Percentiles rank a stretch among this genome's conserved stretches.
phyloP scores from a whole-genome alignment of 2,329 filamentous ascomycete genomes.

The Fusarium brachygibbosum region DNA sequence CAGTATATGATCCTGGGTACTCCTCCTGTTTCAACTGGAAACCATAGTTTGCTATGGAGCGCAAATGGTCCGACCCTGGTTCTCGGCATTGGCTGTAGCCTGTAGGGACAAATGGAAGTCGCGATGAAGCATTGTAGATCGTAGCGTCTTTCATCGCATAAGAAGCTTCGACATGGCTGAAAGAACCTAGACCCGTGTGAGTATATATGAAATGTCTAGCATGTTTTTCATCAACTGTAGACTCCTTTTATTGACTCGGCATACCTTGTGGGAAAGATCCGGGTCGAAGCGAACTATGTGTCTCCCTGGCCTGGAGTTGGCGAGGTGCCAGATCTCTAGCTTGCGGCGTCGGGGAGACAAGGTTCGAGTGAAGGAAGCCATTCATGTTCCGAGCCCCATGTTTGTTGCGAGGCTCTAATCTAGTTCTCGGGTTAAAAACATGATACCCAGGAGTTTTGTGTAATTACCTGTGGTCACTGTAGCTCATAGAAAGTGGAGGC shows the following conservation, averaged over 20 bases:
- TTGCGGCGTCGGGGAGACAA: constrained; percentile 54
- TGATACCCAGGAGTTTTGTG: not conserved
- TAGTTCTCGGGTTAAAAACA: constrained; percentile 32
- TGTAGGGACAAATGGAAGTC: constrained; percentile 48
- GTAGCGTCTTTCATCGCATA: constrained; percentile 51
- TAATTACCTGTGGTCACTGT: constrained; percentile 48
- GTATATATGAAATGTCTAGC: not conserved
- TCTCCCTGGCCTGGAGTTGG: constrained; percentile 45
- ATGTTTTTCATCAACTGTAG: not conserved
- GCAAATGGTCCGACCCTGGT: constrained; percentile 49
- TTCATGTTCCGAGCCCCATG: constrained; percentile 55
- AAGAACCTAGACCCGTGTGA: constrained; percentile 45
- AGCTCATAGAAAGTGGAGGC: constrained; percentile 39
- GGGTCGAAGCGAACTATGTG: constrained; percentile 33
- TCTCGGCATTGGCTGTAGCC: constrained; percentile 43
- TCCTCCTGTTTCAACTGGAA: constrained; percentile 50
- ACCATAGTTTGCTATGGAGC: constrained; percentile 41
- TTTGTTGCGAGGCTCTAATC: constrained; percentile 53
- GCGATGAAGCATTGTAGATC: constrained; percentile 51
- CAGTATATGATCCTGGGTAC: constrained; percentile 35
- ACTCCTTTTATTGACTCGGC: not conserved
- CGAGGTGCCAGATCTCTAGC: constrained; percentile 49
- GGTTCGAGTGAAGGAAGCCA: constrained; percentile 56
- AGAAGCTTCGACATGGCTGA: constrained; percentile 47
- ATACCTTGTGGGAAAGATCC: constrained; percentile 38